phyloP scores from a whole-genome alignment of 1,139 yeast genomes.

The Nakaseomyces uthaithaninus region DNA sequence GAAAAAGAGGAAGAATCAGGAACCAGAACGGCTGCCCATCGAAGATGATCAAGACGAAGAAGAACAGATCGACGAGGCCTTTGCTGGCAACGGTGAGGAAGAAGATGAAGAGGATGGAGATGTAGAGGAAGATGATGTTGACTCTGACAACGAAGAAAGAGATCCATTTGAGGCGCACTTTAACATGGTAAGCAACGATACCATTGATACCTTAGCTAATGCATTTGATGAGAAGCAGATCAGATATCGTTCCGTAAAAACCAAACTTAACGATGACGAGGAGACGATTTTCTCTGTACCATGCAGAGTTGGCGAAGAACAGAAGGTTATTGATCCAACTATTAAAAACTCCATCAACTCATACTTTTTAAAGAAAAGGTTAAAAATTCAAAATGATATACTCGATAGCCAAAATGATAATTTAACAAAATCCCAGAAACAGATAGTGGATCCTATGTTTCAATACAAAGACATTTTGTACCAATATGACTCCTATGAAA shows the following conservation, averaged over 20 bases:
- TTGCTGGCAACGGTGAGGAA: constrained; percentile 27
- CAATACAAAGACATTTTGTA: constrained; percentile 65
- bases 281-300: constrained; percentile 24
- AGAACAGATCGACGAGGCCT: constrained; percentile 27
- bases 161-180: constrained; percentile 78
- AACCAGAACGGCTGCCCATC: constrained; percentile 31
- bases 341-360: constrained; percentile 22
- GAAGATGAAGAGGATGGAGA: constrained; percentile 31
- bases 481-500: constrained; percentile 45
- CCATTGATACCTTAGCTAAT: constrained; percentile 33
- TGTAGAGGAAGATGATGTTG: constrained; percentile 37
- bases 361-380: constrained; percentile 33
- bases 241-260: constrained; percentile 20
- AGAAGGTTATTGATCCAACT: constrained; percentile 16
- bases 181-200: constrained; percentile 43
- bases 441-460: constrained; percentile 53
- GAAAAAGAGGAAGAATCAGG: constrained; percentile 37
- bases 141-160: constrained; percentile 37
- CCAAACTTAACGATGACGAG: constrained; percentile 16
- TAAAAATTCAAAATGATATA: constrained; percentile 25
- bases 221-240: constrained; percentile 19
- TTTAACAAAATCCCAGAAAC: constrained; percentile 36
- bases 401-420: constrained; percentile 16
- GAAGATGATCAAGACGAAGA: constrained; percentile 32
- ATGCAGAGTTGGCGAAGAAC: constrained; percentile 10